Conservation (phyloP, 192 early-diverging fungal species). For the Backusella luteola region DNA sequence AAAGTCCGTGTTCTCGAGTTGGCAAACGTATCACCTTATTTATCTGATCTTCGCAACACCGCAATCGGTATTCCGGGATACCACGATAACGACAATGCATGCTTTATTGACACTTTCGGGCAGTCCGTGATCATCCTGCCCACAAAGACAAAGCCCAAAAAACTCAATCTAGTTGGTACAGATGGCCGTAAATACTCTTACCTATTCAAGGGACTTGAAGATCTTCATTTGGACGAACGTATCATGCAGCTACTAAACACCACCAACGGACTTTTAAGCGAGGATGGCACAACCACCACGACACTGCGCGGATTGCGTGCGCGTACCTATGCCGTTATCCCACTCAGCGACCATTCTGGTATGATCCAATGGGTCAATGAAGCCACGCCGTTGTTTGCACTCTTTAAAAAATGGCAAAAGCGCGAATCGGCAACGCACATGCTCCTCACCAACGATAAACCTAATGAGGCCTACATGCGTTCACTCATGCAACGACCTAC, state of each 20-base stretch:
- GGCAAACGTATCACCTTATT: conserved; percentile 56
- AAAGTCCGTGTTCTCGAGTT: conserved; percentile 55
- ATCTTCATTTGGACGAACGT: conserved; percentile 89
- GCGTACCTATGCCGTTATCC: conserved; percentile 70
- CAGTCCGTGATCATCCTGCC: conserved; percentile 57
- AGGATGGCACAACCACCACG: conserved; percentile 45
- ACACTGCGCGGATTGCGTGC: conserved; percentile 38
- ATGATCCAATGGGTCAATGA: conserved; percentile 96
- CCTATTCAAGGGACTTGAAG: conserved; percentile 91
- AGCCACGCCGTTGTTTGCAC: conserved; percentile 72
- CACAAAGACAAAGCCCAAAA: conserved; percentile 94
- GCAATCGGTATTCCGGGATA: conserved; percentile 52
- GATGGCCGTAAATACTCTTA: conserved; percentile 65
- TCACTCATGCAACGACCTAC: conserved; percentile 47
- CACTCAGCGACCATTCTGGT: conserved; percentile 84
- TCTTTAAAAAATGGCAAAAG: conserved; percentile 79
- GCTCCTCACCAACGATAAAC: conserved; percentile 39
- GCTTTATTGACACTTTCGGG: conserved; percentile 55
- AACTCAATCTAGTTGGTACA: conserved; percentile 59
- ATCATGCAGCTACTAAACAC: conserved; percentile 79
- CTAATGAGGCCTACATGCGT: conserved; percentile 24
- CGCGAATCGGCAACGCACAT: conserved; percentile 59
- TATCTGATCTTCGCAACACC: conserved; percentile 45
- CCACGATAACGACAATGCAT: conserved; percentile 9
- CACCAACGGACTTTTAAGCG: conserved; percentile 57